phyloP scores from a whole-genome alignment of 345 rosid species.

The Euphorbia peplus region DNA sequence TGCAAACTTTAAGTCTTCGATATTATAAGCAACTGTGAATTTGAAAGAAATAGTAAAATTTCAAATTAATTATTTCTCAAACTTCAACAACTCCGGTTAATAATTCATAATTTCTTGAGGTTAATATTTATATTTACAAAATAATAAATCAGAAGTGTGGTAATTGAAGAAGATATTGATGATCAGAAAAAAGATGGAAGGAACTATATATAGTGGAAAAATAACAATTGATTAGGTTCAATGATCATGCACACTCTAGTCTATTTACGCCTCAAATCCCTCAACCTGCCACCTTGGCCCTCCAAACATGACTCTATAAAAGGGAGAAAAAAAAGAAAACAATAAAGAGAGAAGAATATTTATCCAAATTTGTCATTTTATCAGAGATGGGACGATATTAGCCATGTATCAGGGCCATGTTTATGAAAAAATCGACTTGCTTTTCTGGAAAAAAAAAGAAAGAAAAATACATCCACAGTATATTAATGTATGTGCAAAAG shows the following conservation, averaged over 20 bases:
- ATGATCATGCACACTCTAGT: neutral
- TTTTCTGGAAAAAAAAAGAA: neutral
- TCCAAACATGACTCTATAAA: neutral
- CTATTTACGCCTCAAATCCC: neutral
- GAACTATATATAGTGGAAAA: neutral
- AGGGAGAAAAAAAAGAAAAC: neutral
- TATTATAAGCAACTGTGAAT: too few relatives aligned
- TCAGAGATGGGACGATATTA: neutral
- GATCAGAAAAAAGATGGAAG: too few relatives aligned
- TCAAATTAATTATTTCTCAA: too few relatives aligned
- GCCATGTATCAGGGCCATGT: neutral
- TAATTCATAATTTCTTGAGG: too few relatives aligned
- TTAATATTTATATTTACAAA: too few relatives aligned
- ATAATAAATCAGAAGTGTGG: neutral
- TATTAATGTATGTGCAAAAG: too few relatives aligned
- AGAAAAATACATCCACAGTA: neutral
- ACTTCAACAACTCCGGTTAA: too few relatives aligned
- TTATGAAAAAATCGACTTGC: neutral
- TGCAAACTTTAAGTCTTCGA: too few relatives aligned
- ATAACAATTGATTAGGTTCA: neutral
- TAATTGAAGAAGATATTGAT: neutral
- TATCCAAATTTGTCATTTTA: slow-evolving; percentile 3
- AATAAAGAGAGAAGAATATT: neutral
- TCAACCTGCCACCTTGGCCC: neutral
- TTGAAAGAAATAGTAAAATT: too few relatives aligned